Percentiles rank a stretch among this genome's conserved stretches.
phyloP scores from a whole-genome alignment of 2,329 filamentous ascomycete genomes.

The Nigrospora osmanthi region DNA sequence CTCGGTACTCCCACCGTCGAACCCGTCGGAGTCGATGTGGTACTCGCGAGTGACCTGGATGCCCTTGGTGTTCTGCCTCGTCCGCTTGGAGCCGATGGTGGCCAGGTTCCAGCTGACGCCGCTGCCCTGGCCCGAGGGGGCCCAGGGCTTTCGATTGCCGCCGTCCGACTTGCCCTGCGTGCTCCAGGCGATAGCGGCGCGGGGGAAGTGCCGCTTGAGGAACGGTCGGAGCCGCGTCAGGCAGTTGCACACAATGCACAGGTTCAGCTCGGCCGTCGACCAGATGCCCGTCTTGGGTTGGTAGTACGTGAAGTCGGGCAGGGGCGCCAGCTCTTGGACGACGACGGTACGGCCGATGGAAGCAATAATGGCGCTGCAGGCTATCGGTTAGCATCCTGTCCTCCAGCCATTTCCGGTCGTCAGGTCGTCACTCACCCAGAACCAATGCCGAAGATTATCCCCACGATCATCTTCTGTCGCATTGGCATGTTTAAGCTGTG shows the following conservation, averaged over 20 bases:
- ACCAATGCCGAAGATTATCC: neutral
- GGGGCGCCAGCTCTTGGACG: constrained; percentile 14
- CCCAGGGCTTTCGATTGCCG: too few species aligned
- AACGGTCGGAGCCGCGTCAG: constrained; percentile 16
- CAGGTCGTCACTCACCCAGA: neutral
- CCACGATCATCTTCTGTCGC: neutral
- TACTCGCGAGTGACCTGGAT: too few species aligned
- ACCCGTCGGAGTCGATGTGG: too few species aligned
- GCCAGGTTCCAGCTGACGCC: too few species aligned
- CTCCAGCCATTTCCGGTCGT: too few species aligned
- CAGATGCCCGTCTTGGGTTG: constrained; percentile 15
- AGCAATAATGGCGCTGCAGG: neutral
- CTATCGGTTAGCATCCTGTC: too few species aligned
- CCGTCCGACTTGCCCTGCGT: neutral
- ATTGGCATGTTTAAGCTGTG: neutral
- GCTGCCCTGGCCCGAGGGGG: too few species aligned
- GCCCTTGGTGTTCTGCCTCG: too few species aligned
- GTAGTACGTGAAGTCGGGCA: constrained; percentile 16
- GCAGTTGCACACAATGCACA: constrained; percentile 19
- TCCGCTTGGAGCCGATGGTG: too few species aligned
- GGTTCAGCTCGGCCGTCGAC: constrained; percentile 18
- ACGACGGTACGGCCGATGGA: neutral
- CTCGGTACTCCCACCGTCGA: too few species aligned
- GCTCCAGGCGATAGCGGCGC: constrained; percentile 4
- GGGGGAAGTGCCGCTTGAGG: constrained; percentile 10